Percentiles rank a stretch among this genome's conserved stretches.
Conservation (phyloP, 2,329 filamentous ascomycete species). For the Pyricularia grisea region DNA sequence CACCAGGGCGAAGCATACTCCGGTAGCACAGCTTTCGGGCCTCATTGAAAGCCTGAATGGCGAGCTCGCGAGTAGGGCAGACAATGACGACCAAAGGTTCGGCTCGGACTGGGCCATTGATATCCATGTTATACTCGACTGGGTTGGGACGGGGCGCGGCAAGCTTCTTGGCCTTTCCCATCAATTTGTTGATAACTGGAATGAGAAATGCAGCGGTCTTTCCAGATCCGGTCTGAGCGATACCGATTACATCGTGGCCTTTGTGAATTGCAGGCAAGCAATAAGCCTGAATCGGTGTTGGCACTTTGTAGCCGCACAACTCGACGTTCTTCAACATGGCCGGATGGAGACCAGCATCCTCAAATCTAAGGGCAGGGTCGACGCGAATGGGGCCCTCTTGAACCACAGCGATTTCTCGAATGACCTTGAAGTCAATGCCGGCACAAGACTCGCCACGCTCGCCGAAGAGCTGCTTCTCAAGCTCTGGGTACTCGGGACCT, state of each 20-base stretch:
- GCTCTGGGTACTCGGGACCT: slow-evolving; percentile 57
- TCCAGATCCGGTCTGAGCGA: slow-evolving; percentile 91
- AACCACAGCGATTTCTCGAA: slow-evolving; percentile 41
- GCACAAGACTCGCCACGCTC: slow-evolving; percentile 32
- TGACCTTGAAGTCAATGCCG: slow-evolving; percentile 56
- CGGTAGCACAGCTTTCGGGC: slow-evolving; percentile 88
- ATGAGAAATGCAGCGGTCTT: slow-evolving; percentile 93
- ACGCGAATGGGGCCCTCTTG: slow-evolving; percentile 49
- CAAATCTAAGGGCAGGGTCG: slow-evolving; percentile 47
- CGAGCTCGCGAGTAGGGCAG: slow-evolving; percentile 79
- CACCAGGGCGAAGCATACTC: slow-evolving; percentile 85
- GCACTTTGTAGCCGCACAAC: slow-evolving; percentile 58
- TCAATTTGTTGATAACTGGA: slow-evolving; percentile 79
- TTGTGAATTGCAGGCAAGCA: slow-evolving; percentile 69
- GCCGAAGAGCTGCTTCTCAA: slow-evolving; percentile 72
- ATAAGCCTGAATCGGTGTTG: slow-evolving; percentile 84
- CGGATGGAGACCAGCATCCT: slow-evolving; percentile 76
- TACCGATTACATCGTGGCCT: slow-evolving; percentile 74
- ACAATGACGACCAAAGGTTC: slow-evolving; percentile 85
- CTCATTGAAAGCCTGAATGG: slow-evolving; percentile 92
- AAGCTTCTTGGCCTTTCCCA: slow-evolving; percentile 91
- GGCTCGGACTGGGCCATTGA: slow-evolving; percentile 48
- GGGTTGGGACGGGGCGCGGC: slow-evolving; percentile 67
- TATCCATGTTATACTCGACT: slow-evolving; percentile 38
- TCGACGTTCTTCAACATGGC: slow-evolving; percentile 69